These are phyloP conservation scores for Acacia acuminata DNA, from an alignment of 306 rosid species.

Conservation along the genomic window DNA sequence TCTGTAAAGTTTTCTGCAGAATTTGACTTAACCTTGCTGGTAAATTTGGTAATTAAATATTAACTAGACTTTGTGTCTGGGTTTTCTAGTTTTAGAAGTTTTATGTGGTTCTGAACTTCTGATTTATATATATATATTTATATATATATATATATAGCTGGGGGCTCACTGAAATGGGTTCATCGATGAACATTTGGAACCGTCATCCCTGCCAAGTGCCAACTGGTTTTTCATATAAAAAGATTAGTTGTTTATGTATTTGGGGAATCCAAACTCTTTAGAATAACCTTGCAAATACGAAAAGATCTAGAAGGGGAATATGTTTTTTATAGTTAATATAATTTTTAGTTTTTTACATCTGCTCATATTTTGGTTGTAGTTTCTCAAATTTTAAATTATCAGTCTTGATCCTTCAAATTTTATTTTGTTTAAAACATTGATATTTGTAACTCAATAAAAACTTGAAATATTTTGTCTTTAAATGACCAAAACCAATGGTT, in stretches of 20 bases:
- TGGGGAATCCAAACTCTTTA: neutral
- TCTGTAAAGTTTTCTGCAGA: neutral
- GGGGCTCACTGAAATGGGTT: slow-evolving; percentile 2
- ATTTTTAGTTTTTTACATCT: too few species aligned
- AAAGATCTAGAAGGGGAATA: neutral
- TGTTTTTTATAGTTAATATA: neutral
- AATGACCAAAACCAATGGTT: too few species aligned
- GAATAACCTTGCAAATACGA: neutral
- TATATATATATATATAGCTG: neutral
- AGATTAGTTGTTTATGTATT: neutral
- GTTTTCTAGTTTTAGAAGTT: too few species aligned
- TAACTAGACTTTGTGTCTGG: neutral
- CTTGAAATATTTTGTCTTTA: too few species aligned
- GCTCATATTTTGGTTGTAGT: too few species aligned
- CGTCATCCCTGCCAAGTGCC: neutral
- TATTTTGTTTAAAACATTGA: too few species aligned
- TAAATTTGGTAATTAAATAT: neutral
- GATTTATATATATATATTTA: too few species aligned
- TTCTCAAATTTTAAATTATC: too few species aligned
- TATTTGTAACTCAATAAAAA: too few species aligned
- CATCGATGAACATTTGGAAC: neutral
- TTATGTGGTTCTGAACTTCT: neutral
- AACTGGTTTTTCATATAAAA: neutral
- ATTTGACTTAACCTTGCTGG: neutral
- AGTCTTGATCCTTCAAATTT: too few species aligned